Percentiles rank a stretch among this genome's conserved stretches.
Conservation (phyloP, 164 flowering plant species). For the Buxus sempervirens region DNA sequence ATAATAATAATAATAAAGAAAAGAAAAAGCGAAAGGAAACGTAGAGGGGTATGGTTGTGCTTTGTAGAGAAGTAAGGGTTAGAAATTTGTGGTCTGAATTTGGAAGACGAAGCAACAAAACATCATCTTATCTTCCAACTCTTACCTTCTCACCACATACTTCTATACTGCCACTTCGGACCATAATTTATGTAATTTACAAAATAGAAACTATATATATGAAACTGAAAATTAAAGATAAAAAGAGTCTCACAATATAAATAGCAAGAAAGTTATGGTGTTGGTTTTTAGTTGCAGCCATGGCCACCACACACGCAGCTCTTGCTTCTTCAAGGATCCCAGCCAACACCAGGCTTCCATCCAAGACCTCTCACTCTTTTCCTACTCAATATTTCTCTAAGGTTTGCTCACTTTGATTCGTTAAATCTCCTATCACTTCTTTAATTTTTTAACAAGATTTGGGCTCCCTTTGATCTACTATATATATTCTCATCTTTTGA, state of each 20-base stretch:
- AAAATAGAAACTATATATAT: not conserved
- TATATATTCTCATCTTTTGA: not conserved
- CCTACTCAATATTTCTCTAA: slow-evolving; percentile 67
- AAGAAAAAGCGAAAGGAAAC: no score
- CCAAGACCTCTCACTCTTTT: slow-evolving; percentile 43
- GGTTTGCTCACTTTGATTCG: slow-evolving; percentile 28
- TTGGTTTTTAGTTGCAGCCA: slow-evolving; percentile 55
- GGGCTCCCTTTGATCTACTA: no score
- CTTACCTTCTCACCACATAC: slow-evolving; percentile 44
- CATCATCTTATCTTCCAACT: slow-evolving; percentile 42
- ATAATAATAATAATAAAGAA: no score
- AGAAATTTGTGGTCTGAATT: slow-evolving; percentile 34
- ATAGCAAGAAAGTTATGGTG: slow-evolving; percentile 10
- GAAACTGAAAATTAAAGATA: not conserved
- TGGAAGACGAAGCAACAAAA: slow-evolving; percentile 11
- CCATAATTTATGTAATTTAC: slow-evolving; percentile 25
- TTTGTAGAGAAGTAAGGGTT: slow-evolving; percentile 3
- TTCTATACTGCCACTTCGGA: slow-evolving; percentile 16
- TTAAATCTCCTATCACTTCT: not conserved
- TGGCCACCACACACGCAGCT: slow-evolving; percentile 86
- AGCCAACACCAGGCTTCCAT: slow-evolving; percentile 50
- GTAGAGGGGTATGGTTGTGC: not conserved
- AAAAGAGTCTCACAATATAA: slow-evolving; percentile 11
- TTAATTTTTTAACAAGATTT: no score
- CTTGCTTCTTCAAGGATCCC: slow-evolving; percentile 86